Base-by-base conservation (phyloP, 1,139 yeast genomes). In the Nakaseomyces nivariensis region DNA sequence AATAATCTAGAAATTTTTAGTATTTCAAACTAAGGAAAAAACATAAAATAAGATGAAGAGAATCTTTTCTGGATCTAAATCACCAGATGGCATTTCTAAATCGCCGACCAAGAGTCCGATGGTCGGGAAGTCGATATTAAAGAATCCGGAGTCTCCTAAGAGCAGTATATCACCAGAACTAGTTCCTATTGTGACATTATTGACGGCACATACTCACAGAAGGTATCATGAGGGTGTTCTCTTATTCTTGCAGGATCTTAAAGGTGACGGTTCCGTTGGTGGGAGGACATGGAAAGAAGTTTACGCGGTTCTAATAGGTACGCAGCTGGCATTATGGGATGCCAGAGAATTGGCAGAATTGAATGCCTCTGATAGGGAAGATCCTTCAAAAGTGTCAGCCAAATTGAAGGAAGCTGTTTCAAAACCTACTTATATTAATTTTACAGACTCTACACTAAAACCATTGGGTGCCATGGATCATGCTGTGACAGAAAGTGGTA, bases 261-360 rank as follows among this genome's bases (percentile, higher is more conserved):
- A 81, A 60, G 78, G 85, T 17, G 96, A 89, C 59, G 98, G 97
- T 9, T 78, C 83, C 54, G 92, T 96, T 0, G 74, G 76, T 2
- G 88, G 84, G 49, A 74, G 97, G 48, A 77, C 78, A 60, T 92
- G 98, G 98, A 76, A 77, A 52, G 97, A 92, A 66, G 96, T 89
- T 17, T 92, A 85, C 66, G 97, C 96, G 45, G 88, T 87, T 29
- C 72, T 92, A 45, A 80, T 88, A 7, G 98, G 98, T 13, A 86
- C 89, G 52, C 96, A 89, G 60, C 71, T 92, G 53, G 95, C 97
- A 0, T 79, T 87, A 56, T 90, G 97, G 97, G 90, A 88, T 66
- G 95, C 96, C 1, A 82, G 82, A 43, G 77, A 77, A 54, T 71
- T 89, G 54, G 85, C 86, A 31, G 75, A 73, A 51, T 47, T 51